phyloP scores from a whole-genome alignment of 2,329 filamentous ascomycete species.

The Arthrobotrys musiformis region DNA sequence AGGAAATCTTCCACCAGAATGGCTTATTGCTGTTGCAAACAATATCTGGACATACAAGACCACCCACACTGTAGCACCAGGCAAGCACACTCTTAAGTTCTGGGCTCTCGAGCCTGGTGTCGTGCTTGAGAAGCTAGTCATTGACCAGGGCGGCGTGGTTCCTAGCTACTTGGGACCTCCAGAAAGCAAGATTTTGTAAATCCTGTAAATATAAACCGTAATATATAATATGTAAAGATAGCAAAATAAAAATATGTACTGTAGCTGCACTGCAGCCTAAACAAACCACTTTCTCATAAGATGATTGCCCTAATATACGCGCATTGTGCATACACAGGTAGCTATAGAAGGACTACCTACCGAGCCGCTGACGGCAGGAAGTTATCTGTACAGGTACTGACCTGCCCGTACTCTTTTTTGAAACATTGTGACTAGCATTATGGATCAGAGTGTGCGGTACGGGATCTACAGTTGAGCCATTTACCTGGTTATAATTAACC shows the following conservation, averaged over 20 bases:
- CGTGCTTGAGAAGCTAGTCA: conserved; percentile 62
- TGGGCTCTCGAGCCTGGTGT: conserved; percentile 66
- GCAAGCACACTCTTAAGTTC: conserved; percentile 64
- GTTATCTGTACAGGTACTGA: too few species aligned
- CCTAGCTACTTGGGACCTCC: conserved; percentile 62
- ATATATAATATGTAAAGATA: conserved; percentile 8
- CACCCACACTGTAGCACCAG: conserved; percentile 61
- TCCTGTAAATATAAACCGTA: conserved; percentile 8
- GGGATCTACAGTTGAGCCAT: too few species aligned
- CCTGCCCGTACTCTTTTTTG: too few species aligned
- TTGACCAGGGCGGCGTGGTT: conserved; percentile 61
- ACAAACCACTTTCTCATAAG: too few species aligned
- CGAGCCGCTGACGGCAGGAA: too few species aligned
- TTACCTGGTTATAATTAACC: too few species aligned
- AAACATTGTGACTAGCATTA: too few species aligned
- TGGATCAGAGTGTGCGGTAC: too few species aligned
- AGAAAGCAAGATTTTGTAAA: conserved; percentile 60
- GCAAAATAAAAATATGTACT: neutral
- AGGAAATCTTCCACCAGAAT: conserved; percentile 65
- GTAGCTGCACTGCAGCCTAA: neutral
- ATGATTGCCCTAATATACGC: too few species aligned
- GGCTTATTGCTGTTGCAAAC: conserved; percentile 67
- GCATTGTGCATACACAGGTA: too few species aligned
- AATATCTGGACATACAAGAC: conserved; percentile 67
- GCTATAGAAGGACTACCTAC: too few species aligned